Percentiles rank a stretch among this genome's conserved stretches.
Conservation (phyloP, 129 eudicot genomes). For the Flaveria brownii region DNA sequence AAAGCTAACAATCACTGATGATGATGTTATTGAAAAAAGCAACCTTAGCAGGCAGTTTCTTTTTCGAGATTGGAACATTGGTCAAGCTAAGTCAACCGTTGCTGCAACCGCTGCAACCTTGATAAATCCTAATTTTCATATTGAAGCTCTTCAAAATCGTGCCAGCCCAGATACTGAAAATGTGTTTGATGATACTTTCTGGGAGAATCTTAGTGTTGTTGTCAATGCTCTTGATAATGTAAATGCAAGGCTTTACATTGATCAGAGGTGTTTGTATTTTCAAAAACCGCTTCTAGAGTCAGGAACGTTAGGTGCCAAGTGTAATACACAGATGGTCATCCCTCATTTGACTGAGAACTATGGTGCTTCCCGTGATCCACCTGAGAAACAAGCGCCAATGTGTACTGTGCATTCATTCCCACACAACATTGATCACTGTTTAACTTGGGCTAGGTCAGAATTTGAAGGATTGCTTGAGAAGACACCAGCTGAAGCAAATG, state of each 20-base stretch:
- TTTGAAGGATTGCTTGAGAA: constrained; percentile 94
- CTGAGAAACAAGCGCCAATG: constrained; percentile 96
- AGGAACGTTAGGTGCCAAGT: constrained; percentile 91
- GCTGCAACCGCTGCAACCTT: constrained; percentile 82
- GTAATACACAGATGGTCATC: constrained; percentile 93
- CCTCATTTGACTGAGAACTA: constrained; percentile 93
- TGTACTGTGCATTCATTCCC: constrained; percentile 96
- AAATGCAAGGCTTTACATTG: constrained; percentile 86
- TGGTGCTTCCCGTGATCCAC: constrained; percentile 97
- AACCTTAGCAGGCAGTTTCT: constrained; percentile 92
- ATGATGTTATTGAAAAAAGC: constrained; percentile 94
- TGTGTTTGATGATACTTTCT: constrained; percentile 73
- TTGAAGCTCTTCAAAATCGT: constrained; percentile 94
- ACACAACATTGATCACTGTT: constrained; percentile 92
- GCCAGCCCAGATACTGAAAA: constrained; percentile 84
- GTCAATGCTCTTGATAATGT: constrained; percentile 89
- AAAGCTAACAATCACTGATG: constrained; percentile 81
- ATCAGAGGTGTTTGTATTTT: constrained; percentile 86
- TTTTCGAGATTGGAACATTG: constrained; percentile 94
- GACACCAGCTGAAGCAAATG: constrained; percentile 90
- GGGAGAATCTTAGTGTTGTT: constrained; percentile 81
- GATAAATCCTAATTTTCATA: constrained; percentile 62
- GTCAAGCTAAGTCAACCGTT: constrained; percentile 97
- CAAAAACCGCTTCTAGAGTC: constrained; percentile 95
- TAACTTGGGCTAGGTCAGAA: constrained; percentile 97